phyloP scores from a whole-genome alignment of 2,329 filamentous ascomycete species.

The Aspergillus fumigatus region DNA sequence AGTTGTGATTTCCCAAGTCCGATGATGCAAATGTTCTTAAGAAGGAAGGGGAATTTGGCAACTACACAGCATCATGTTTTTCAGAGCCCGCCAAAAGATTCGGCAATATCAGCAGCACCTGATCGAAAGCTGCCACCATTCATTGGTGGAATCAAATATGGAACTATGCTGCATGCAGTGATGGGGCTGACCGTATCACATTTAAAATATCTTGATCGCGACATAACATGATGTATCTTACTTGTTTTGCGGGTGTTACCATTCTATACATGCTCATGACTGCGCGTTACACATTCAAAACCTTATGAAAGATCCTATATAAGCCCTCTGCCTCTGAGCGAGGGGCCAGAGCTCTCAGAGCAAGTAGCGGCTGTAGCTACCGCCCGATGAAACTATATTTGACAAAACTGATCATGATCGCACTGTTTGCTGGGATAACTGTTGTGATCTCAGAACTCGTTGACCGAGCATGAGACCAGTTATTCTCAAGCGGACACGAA shows the following conservation, averaged over 20 bases:
- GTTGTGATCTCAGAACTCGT: slow-evolving; percentile 3
- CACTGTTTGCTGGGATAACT: slow-evolving; percentile 1
- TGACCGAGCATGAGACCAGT: slow-evolving; percentile 13
- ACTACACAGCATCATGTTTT: neutral
- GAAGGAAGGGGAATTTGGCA: neutral
- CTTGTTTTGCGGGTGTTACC: neutral
- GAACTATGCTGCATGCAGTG: neutral
- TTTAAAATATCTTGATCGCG: neutral
- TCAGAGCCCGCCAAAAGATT: neutral
- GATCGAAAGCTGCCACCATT: neutral
- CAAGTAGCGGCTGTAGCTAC: neutral
- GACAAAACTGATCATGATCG: slow-evolving; percentile 4
- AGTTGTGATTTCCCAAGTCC: neutral
- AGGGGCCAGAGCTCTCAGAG: neutral
- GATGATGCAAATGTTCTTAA: too few relatives aligned
- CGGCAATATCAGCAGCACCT: neutral
- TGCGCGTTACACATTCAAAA: neutral
- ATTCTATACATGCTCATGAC: neutral
- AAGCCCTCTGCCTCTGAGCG: neutral
- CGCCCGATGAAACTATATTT: slow-evolving; percentile 1
- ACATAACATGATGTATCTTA: neutral
- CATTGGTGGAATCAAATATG: neutral
- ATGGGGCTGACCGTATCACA: neutral
- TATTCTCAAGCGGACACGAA: slow-evolving; percentile 7
- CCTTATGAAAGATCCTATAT: neutral